phyloP scores from a whole-genome alignment of 2,329 filamentous ascomycete species.

The Colletotrichum sp. region DNA sequence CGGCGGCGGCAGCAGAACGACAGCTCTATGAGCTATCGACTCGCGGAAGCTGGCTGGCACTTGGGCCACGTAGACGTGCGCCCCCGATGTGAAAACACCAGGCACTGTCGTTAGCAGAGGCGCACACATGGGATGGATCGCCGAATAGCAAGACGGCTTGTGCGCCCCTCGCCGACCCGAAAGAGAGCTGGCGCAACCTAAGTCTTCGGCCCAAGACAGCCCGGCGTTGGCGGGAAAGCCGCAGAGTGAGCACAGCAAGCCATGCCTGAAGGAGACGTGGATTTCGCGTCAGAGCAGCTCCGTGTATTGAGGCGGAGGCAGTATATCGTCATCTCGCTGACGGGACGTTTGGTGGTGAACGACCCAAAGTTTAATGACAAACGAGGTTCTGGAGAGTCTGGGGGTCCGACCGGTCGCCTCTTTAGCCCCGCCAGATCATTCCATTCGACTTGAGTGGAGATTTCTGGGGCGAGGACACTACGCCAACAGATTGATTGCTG shows the following conservation, averaged over 20 bases:
- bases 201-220: not conserved
- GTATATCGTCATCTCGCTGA: constrained; percentile 6
- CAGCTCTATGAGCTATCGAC: not conserved
- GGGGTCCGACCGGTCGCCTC: not conserved
- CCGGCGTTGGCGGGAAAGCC: not conserved
- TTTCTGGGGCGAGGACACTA: not conserved
- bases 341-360: not conserved
- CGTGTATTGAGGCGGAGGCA: not conserved
- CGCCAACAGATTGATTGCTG: constrained; percentile 6
- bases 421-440: constrained; percentile 1
- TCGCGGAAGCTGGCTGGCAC: not conserved
- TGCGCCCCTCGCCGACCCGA: not conserved
- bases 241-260: not conserved
- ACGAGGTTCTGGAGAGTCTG: not conserved
- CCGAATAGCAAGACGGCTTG: not conserved
- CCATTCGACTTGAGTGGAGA: constrained; percentile 1
- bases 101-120: not conserved
- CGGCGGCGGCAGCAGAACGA: not conserved
- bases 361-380: not conserved
- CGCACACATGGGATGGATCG: not conserved
- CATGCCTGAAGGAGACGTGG: not conserved
- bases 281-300: not conserved
- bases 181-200: constrained; percentile 1
- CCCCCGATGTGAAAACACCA: not conserved
- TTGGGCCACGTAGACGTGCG: not conserved